Evolutionary conservation across 1,139 yeast species (phyloP), one percentile per base, ranked within the genome.

Genomic region (Torulaspora globosa): DNA sequence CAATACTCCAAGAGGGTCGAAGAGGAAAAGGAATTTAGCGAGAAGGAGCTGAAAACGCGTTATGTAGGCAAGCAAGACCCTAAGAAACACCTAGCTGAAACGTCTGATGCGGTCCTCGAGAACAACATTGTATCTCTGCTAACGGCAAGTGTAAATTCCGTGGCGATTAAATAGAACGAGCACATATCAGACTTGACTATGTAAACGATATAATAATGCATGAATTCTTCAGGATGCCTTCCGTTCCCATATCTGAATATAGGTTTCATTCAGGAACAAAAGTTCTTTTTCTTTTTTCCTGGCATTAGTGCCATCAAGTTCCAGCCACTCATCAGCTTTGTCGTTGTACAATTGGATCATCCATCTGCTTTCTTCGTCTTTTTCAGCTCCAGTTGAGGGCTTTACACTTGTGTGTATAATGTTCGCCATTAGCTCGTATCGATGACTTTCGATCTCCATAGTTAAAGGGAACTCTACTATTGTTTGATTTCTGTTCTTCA

Each of bases 51-150:
- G 60, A 88, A 88, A 68, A 92, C 97, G 8, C 80, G 98, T 65
- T 94, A 90, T 62, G 97, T 94, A 27, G 99, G 99, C 58, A 90
- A 89, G 66, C 97, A 92, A 69, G 98, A 94, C 68, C 99, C 98
- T 41, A 94, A 94, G 79, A 92, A 92, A 71, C 99, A 94, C 71
- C 75, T 94, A 62, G 79, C 85, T 41, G 97, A 88, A 55, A 85
- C 95, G 1, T 95, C 96, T 11, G 95, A 87, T 54, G 73, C 74
- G 53, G 74, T 89, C 47, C 79, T 94, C 60, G 98, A 92, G 67
- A 95, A 88, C 44, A 94, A 92, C 64, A 82, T 92, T 44, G 88
- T 88, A 11, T 80, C 95, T 33, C 78, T 92, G 57, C 74, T 90
- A 62, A 86, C 96, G 15, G 86, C 96, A 44, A 86, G 85, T 66